Base-by-base conservation (phyloP, 2,329 filamentous ascomycete genomes). In the Fusarium pininemorale region DNA sequence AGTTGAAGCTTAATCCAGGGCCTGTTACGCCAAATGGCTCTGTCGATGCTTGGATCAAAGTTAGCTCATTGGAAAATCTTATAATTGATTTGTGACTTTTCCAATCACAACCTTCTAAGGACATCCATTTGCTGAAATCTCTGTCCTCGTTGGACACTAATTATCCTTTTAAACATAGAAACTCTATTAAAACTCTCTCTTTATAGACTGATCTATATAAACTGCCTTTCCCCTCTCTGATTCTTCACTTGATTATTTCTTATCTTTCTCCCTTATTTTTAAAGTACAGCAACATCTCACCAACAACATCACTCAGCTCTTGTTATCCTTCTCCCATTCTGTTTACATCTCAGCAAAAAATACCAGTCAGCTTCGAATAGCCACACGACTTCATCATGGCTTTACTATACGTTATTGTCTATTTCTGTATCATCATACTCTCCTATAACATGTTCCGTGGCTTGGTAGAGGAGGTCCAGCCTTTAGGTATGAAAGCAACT, bases 61-160 rank as follows among this genome's bases (percentile, higher is more conserved):
- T 8, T 7, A 22, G 4, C 13, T 11, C 1, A 6, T 11, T 5
- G 13, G 0, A 28, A 48, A 11, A 11, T 3, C 24, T 22, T 26
- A 7, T 5, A 7, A 11, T 6, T 22, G 13, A 15, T 22, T 11
- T 15, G 9, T 48, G 13, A 15, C 6, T 28, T 28, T 22, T 13
- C 13, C 13, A 28, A 28, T 28, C 9, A 22, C 6, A 7, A 4
- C 12, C 18, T 11, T 28, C 4, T 15, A 10, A 28, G 24, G 24
- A 7, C 8, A 15, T 20, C 4, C 44, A 22, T 22, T 28, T 15
- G 24, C 44, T 20, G 18, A 6, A 47, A 14, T 22, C 1, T 22
- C 5, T 47, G 13, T 28, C 18, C 44, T 28, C 13, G 7, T 28
- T 13, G 4, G 18, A 22, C 9, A 8, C 9, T 15, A 15, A 22